A percentile compares a stretch with the other conserved stretches of the same genome.
Evolutionary conservation across 202 grass and related monocot genomes (phyloP).

Genomic region (Hordeum pubiflorum): DNA sequence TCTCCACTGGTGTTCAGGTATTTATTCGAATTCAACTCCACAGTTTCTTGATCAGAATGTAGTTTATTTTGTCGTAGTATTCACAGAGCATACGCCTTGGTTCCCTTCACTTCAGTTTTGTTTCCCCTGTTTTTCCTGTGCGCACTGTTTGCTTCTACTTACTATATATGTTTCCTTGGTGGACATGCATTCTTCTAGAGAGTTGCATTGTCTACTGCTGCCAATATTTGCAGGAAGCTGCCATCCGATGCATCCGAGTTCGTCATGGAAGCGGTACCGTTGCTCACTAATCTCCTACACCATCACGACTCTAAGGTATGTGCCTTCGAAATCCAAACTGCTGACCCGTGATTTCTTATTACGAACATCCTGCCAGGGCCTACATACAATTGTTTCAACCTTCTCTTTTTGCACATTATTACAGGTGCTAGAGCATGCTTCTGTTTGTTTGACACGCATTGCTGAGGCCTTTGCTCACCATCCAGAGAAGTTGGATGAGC

Average conservation of each 20-base stretch:
- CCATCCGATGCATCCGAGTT: conserved; percentile 54
- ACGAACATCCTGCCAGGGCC: not conserved
- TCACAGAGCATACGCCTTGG: not conserved
- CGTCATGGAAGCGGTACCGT: conserved; percentile 54
- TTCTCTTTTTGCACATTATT: not conserved
- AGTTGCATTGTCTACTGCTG: conserved; percentile 51
- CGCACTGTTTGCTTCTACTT: conserved; percentile 15
- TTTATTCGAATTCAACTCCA: not conserved
- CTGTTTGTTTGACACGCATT: conserved; percentile 56
- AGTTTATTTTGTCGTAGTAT: not conserved
- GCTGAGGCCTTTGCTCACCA: conserved; percentile 44
- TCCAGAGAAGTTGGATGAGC: conserved; percentile 47
- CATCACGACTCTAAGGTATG: conserved; percentile 60
- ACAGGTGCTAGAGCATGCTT: conserved; percentile 53
- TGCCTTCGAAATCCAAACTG: not conserved
- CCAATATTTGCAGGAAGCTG: conserved; percentile 63
- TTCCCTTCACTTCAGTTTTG: not conserved
- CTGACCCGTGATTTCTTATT: not conserved
- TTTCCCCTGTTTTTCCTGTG: not conserved
- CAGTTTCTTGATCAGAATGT: not conserved
- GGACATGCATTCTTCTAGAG: conserved; percentile 24
- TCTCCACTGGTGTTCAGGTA: conserved; percentile 54
- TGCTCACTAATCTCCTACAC: conserved; percentile 53
- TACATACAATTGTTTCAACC: not conserved
- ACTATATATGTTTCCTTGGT: not conserved